Evolutionary conservation across 2,329 filamentous ascomycete species (phyloP), one percentile per base, ranked within the genome.

Genomic region (Sporothrix pallida): DNA sequence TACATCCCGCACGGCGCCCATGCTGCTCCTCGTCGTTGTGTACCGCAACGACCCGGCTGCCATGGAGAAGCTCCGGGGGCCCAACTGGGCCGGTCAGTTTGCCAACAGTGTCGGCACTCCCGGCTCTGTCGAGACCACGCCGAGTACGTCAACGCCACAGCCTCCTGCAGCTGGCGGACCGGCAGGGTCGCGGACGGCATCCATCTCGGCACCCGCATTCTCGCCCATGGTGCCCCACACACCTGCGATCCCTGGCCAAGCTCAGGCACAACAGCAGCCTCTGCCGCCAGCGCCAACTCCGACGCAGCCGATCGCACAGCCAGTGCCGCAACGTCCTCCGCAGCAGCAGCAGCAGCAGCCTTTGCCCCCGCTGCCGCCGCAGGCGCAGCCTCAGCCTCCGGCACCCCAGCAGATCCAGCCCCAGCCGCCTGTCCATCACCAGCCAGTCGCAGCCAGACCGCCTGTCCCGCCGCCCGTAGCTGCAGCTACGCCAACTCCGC

Each of bases 1-100:
- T 62, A 87, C 89, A 74, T 88, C 88, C 1, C 87, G 92, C 17
- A 86, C 90, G 0, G 92, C 97, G 77, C 90, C 93, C 0, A 89
- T 96, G 83, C 84, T 99, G 50, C 85, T 98, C 9, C 89, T 95
- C 26, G 92, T 95, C 0, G 92, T 98, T 76, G 93, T 98, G 3
- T 93, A 97, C 76, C 89, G 92, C 50, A 91, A 91, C 68, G 87
- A 89, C 63, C 82, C 82, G 0, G 80, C 79, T 17, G 75, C 73
- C 0, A 82, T 83, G 77, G 83, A 83, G 70, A 78, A 79, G 71
- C 71, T 81, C n/a, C 78, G 81, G 67, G 76, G 83, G 77, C 76
- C 80, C 78, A 74, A 72, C 52, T 79, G 78, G 78, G 58, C 76
- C 0, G 80, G 78, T 50, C 78, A 77, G 82, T 71, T 63, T 6